Conservation (phyloP, 2,329 filamentous ascomycete genomes). For the Sporothrix humicola region DNA sequence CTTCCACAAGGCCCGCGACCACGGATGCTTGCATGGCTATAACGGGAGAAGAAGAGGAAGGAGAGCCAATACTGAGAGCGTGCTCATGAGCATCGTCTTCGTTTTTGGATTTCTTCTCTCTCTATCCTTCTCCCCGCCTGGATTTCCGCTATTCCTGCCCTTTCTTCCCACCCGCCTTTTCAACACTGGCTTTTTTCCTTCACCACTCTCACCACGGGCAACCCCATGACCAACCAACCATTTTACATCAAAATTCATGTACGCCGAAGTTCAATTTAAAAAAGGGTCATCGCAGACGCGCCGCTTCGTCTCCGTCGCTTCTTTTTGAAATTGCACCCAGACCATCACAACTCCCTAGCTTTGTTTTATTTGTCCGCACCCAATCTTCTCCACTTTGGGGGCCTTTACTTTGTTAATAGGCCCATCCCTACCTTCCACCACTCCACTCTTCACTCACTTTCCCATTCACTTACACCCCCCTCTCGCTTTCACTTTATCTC, state of each 20-base stretch:
- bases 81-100: too few species aligned
- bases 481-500: slow-evolving; percentile 5
- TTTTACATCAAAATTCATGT: slow-evolving; percentile 16
- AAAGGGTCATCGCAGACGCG: slow-evolving; percentile 16
- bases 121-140: not conserved
- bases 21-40: slow-evolving; percentile 9
- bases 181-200: not conserved
- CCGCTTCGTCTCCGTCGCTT: slow-evolving; percentile 19
- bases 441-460: not conserved
- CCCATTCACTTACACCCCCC: not conserved
- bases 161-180: not conserved
- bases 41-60: not conserved
- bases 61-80: not conserved
- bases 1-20: slow-evolving; percentile 6
- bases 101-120: not conserved
- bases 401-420: not conserved
- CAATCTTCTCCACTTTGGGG: not conserved
- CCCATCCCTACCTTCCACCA: not conserved
- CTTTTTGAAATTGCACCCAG: slow-evolving; percentile 26
- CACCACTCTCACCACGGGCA: slow-evolving; percentile 8
- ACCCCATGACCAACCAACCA: slow-evolving; percentile 6
- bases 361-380: slow-evolving; percentile 25
- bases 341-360: slow-evolving; percentile 24
- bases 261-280: slow-evolving; percentile 22
- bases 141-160: not conserved